Base-by-base conservation (phyloP, 1,139 yeast species). In the Debaryomyces nepalensis region DNA sequence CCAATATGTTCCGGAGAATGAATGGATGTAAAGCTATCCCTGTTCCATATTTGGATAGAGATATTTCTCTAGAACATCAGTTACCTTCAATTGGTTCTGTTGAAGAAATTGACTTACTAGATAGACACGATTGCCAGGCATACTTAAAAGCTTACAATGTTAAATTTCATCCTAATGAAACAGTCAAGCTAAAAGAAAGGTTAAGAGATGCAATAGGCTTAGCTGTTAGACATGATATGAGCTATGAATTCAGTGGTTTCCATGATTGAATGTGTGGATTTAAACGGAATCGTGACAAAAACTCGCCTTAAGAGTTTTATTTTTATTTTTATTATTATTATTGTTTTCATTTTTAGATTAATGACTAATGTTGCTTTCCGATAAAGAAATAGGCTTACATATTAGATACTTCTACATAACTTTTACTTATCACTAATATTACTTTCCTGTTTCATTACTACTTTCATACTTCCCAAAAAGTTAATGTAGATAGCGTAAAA, bases 51-150 rank as follows among this genome's bases (percentile, higher is more conserved):
- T 26, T 39, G 16, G 21, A 33, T 27, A 27, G 23, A n/a, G 19
- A 31, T 48, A 44, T 20, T 42, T 48, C 27, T 47, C 45, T 11
- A 19, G 30, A 24, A 33, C 51, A 47, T 26, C 7, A 47, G 22
- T 43, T 48, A 12, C 43, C 39, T 29, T 42, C 48, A 33, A 47
- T 48, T 31, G 47, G 45, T 9, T 35, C 38, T 5, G 24, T 27
- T 29, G 14, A 21, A 29, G 33, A 36, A 5, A 29, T 36, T 36
- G 39, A 36, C 18, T 20, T 9, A 6, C 10, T 36, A 21, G 22
- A 18, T 11, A 36, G 14, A 15, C 19, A 36, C 4, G 16, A 27
- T 9, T 36, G 39, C 22, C 16, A 21, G 15, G n/a, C 19, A 9
- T 36, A 36, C 6, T 36, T 36, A 15, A 22, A 12, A 21, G 39